These are phyloP conservation scores for Podospora conica DNA, from an alignment of 495 filamentous ascomycete species.

Conservation along the genomic window DNA sequence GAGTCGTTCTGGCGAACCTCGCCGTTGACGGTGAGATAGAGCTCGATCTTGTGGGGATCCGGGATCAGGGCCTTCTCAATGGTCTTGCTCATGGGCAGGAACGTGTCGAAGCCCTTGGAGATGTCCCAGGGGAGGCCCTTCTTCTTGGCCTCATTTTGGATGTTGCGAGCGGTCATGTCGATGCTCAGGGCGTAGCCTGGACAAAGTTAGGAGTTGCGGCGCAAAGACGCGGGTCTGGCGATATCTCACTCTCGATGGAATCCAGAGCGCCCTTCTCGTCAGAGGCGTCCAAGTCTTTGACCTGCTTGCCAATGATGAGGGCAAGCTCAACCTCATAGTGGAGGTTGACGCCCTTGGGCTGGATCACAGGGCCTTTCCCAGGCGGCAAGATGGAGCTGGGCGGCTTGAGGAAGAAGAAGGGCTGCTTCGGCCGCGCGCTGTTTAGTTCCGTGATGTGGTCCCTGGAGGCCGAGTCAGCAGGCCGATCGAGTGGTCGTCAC, in stretches of 20 bases:
- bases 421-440: constrained; percentile 76
- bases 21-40: constrained; percentile 75
- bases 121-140: constrained; percentile 96
- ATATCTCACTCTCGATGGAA: constrained; percentile 47
- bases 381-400: constrained; percentile 74
- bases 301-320: constrained; percentile 71
- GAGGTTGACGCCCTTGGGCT: constrained; percentile 71
- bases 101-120: constrained; percentile 95
- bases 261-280: constrained; percentile 59
- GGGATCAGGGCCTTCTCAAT: constrained; percentile 73
- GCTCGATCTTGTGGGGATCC: constrained; percentile 80
- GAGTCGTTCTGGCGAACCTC: constrained; percentile 72
- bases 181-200: constrained; percentile 77
- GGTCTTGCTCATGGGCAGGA: constrained; percentile 73
- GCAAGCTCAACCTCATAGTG: constrained; percentile 97
- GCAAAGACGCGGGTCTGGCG: neutral
- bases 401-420: constrained; percentile 99
- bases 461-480: constrained; percentile 40
- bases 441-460: constrained; percentile 93
- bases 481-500: neutral
- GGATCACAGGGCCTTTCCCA: constrained; percentile 70
- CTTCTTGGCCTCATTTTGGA: constrained; percentile 92
- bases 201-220: neutral
- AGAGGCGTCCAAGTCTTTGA: constrained; percentile 64
- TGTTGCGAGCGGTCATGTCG: constrained; percentile 90